Percentiles rank a stretch among this genome's conserved stretches.
These are phyloP conservation scores for Nidularia pulvinata DNA, from an alignment of 768 basidiomycete genomes.

Conservation along the genomic window DNA sequence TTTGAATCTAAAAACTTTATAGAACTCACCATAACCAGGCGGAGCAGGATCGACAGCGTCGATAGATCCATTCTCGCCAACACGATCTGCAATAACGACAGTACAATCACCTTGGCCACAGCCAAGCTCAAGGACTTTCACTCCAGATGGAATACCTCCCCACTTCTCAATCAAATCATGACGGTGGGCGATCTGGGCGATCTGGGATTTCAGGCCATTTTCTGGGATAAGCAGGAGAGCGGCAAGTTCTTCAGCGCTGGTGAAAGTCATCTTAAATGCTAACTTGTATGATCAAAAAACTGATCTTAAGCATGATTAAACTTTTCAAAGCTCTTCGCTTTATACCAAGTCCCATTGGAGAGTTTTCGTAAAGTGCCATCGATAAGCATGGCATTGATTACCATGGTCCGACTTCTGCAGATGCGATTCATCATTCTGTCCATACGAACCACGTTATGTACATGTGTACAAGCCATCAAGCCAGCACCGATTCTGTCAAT, in stretches of 20 bases:
- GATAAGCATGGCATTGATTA: no score
- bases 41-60: conserved; percentile 36
- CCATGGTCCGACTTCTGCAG: no score
- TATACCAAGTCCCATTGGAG: no score
- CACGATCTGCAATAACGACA: conserved; percentile 26
- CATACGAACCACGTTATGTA: no score
- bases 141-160: neutral
- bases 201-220: neutral
- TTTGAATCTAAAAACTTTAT: neutral
- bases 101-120: conserved; percentile 42
- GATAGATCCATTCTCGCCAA: conserved; percentile 30
- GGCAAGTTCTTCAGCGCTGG: neutral
- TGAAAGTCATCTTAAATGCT: neutral
- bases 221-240: neutral
- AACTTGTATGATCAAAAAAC: no score
- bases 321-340: no score
- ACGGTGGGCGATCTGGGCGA: neutral
- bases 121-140: conserved; percentile 31
- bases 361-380: no score
- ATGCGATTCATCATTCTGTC: no score
- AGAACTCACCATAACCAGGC: conserved; percentile 27
- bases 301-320: no score
- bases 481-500: no score
- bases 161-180: neutral
- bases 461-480: no score